Percentiles rank a stretch among this genome's conserved stretches.
phyloP scores from a whole-genome alignment of 2,329 filamentous ascomycete genomes.

The Pleomassaria siparia region DNA sequence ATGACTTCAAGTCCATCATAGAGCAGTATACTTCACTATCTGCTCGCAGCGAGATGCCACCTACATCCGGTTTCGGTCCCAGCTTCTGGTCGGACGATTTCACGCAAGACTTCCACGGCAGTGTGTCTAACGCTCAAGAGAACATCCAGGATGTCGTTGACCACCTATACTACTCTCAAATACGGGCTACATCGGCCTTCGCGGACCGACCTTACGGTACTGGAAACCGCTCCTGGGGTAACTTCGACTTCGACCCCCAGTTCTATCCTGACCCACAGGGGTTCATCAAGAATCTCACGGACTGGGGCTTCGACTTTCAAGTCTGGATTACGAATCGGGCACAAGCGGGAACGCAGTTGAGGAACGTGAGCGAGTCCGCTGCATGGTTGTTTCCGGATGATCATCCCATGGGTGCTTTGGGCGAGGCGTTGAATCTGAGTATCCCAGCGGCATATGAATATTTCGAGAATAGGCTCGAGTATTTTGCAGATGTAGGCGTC shows the following conservation, averaged over 20 bases:
- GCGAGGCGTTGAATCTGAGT: conserved; percentile 40
- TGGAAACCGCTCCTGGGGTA: conserved; percentile 31
- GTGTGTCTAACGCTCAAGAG: conserved; percentile 34
- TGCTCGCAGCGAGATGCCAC: conserved; percentile 31
- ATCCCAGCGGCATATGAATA: conserved; percentile 41
- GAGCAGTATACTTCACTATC: conserved; percentile 31
- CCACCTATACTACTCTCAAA: conserved; percentile 33
- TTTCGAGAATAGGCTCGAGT: conserved; percentile 30
- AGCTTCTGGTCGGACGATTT: conserved; percentile 42
- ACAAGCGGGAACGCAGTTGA: conserved; percentile 34
- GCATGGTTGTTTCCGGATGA: conserved; percentile 36
- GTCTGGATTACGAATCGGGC: conserved; percentile 44
- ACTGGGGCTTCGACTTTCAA: conserved; percentile 38
- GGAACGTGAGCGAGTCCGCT: conserved; percentile 29
- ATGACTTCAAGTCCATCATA: conserved; percentile 25
- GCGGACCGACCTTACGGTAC: conserved; percentile 40
- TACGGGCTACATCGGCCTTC: conserved; percentile 38
- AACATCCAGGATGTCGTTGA: conserved; percentile 40
- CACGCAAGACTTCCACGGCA: conserved; percentile 36
- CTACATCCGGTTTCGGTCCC: conserved; percentile 36
- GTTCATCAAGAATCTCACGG: conserved; percentile 37
- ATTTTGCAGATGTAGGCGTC: conserved; percentile 38
- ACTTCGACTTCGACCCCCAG: conserved; percentile 41
- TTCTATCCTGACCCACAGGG: conserved; percentile 33
- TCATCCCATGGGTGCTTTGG: conserved; percentile 27